Evolutionary conservation across 169 alveolate genomes (phyloP), one percentile per base, ranked within the genome.

Genomic region (Fabrea salina): DNA sequence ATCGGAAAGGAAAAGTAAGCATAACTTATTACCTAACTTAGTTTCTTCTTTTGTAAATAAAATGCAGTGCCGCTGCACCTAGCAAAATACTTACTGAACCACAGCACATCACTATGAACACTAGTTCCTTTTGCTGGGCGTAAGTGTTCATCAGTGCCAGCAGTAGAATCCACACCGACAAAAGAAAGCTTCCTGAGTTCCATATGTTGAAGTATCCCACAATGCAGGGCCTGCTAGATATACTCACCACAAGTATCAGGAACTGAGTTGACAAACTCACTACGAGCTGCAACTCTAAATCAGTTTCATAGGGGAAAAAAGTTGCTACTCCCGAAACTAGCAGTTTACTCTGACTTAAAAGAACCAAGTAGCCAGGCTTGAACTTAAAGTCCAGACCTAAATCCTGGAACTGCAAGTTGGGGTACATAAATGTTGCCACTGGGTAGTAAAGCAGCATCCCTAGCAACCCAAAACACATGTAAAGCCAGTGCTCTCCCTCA

Each of bases 371-470:
- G 1, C 67, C 2, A 27, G 79, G 27, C 16, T 44, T 49, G 27
- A 44, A 43, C 35, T 37, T 70, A 22, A 70, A 25, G 30, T 70
- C 66, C 27, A 70, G 33, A 6, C 33, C 39, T 19, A n/a, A 27
- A 30, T 70, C 64, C 13, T n/a, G 27, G 5, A 44, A 70, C 33
- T 70, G 64, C 5, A 70, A 50, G 1, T 30, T 3, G 3, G 79
- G 79, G 64, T 19, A 70, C 13, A 70, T 43, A 70, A 70, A 70
- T 47, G 66, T 70, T 6, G 79, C 59, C 5, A 70, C 7, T 7
- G 79, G 79, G 49, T 70, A 70, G 6, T 70, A 70, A 19, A 32
- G 49, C 4, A 37, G 13, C 13, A 70, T 27, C 35, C 79, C 19
- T 13, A 70, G 1, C 13, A 70, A 13, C 7, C 54, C 64, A 25